Evolutionary conservation across 2,329 filamentous ascomycete species (phyloP), one percentile per base, ranked within the genome.

Genomic region (Pyricularia grisea): DNA sequence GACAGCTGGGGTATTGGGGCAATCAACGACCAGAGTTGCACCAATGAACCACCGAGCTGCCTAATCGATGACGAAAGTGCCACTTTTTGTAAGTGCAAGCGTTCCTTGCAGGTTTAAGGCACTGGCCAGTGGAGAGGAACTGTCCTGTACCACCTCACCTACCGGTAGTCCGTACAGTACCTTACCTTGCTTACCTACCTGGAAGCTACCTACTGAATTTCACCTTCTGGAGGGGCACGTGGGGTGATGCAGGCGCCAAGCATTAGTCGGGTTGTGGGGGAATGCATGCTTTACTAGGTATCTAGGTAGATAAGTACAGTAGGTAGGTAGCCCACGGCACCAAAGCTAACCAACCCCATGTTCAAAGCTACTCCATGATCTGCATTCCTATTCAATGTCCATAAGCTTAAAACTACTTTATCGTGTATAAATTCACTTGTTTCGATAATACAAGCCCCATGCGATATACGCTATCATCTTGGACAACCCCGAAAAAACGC

Each of bases 381-480:
- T 36, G 33, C 33, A 36, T 55, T 55, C 42, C n/a, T 55, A 5
- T 55, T 55, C 42, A 9, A 55, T n/a, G 20, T 55, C 20, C 42
- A 55, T 55, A n/a, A n/a, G 42, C 42, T 55, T 55, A 20, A 20
- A 55, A 66, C 33, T 33, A 23, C 17, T 23, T 23, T 66, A 11
- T n/a, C 5, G 20, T 33, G n/a, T 65, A 33, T 4, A n/a, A n/a
- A 6, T 28, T 25, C 9, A 66, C 31, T 67, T 50, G 27, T 50
- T 55, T 4, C 25, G 23, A 23, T 63, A 33, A 20, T 63, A 68
- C 14, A 14, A 27, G 12, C 58, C 58, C 67, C 67, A 68, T 23
- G 67, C 58, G 30, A 68, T 31, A 50, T 68, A 68, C n/a, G 55
- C 55, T 11, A 64, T 28, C 55, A 42, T n/a, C 58, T 68, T 68